These are phyloP conservation scores for Saussurea involucrata DNA, from an alignment of 129 eudicot genomes.

Conservation along the genomic window DNA sequence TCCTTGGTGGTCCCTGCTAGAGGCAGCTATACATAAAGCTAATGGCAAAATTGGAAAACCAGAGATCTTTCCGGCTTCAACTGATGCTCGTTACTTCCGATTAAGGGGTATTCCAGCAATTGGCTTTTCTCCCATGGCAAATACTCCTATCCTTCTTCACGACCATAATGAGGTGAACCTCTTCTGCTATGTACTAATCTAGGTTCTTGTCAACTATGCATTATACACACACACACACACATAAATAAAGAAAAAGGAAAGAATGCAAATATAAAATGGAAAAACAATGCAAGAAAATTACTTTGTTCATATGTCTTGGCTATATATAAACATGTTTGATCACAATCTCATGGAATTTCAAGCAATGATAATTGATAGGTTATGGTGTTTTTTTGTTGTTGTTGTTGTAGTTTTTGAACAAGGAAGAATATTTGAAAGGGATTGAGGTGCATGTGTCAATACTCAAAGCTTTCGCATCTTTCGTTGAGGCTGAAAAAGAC, in stretches of 20 bases:
- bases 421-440: conserved; percentile 84
- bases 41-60: conserved; percentile 73
- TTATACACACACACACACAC: not conserved
- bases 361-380: not conserved
- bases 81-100: conserved; percentile 93
- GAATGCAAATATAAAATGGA: not conserved
- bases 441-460: conserved; percentile 72
- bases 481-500: conserved; percentile 31
- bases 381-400: not conserved
- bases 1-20: conserved; percentile 91
- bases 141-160: conserved; percentile 90
- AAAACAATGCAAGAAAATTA: not conserved
- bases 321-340: not conserved
- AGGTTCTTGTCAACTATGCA: not conserved
- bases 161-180: conserved; percentile 87
- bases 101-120: conserved; percentile 74
- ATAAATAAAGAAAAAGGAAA: not conserved
- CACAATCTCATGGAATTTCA: not conserved
- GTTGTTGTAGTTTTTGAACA: conserved; percentile 75
- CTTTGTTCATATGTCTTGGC: not conserved
- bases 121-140: conserved; percentile 98
- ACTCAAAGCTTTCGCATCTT: conserved; percentile 74
- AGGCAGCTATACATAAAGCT: conserved; percentile 63
- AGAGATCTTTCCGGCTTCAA: conserved; percentile 86
- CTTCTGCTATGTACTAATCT: conserved; percentile 4